These are phyloP conservation scores for Lachancea quebecensis DNA, from an alignment of 805 yeast species.

Conservation along the genomic window DNA sequence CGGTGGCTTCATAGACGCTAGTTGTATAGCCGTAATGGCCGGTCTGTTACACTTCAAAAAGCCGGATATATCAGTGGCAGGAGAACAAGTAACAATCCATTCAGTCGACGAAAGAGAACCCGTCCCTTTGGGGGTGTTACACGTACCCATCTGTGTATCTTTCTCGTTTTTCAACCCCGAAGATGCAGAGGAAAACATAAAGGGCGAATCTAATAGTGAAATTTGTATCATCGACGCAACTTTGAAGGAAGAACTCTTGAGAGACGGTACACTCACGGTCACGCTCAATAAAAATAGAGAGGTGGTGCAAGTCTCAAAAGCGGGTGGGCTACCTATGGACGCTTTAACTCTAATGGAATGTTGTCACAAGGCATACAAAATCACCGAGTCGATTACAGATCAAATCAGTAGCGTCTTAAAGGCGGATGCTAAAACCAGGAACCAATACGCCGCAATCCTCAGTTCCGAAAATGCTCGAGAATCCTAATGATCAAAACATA, in stretches of 20 bases:
- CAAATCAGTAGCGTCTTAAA: slow-evolving; percentile 51
- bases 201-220: slow-evolving; percentile 56
- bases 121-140: slow-evolving; percentile 75
- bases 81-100: slow-evolving; percentile 61
- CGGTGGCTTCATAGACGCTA: slow-evolving; percentile 87
- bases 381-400: slow-evolving; percentile 60
- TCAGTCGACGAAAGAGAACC: slow-evolving; percentile 76
- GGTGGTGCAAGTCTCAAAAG: slow-evolving; percentile 80
- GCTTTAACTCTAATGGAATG: slow-evolving; percentile 63
- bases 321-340: slow-evolving; percentile 84
- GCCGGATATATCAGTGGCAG: slow-evolving; percentile 73
- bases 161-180: slow-evolving; percentile 76
- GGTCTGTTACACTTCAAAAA: slow-evolving; percentile 76
- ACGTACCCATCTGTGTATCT: slow-evolving; percentile 83
- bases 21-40: slow-evolving; percentile 84
- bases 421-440: slow-evolving; percentile 45
- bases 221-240: slow-evolving; percentile 70
- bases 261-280: slow-evolving; percentile 75
- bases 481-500: slow-evolving; percentile 7
- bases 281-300: slow-evolving; percentile 88
- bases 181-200: slow-evolving; percentile 59
- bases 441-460: slow-evolving; percentile 29
- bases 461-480: slow-evolving; percentile 32
- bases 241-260: slow-evolving; percentile 63
- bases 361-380: slow-evolving; percentile 53